Conservation (phyloP, 164 flowering plant species). For the grape (Vitis vinifera) region ASM3070453v1 NC_081817.1:14620501-14621000, state of each 20-base stretch:
- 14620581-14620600: no score
- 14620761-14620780: slow-evolving; percentile 56
- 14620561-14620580: no score
- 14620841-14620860: no score
- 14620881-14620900: slow-evolving; percentile 10
- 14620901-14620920: slow-evolving; percentile 91
- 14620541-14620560: no score
- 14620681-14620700: slow-evolving; percentile 99
- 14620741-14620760: no score
- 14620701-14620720: slow-evolving; percentile 97
- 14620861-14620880: no score
- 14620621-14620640: slow-evolving; percentile 99
- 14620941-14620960: slow-evolving; percentile 51
- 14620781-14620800: slow-evolving; percentile 53
- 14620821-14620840: no score
- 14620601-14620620: slow-evolving; percentile 55
- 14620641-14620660: slow-evolving; percentile 95
- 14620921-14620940: slow-evolving; percentile 63
- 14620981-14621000: slow-evolving; percentile 61
- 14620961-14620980: slow-evolving; percentile 93
- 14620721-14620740: slow-evolving; percentile 11
- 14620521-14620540: no score
- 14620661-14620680: slow-evolving; percentile 98
- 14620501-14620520: no score
- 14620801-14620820: no score